Evolutionary conservation across 2,329 filamentous ascomycete species (phyloP).

Genomic region (Thielaviopsis euricoi): DNA sequence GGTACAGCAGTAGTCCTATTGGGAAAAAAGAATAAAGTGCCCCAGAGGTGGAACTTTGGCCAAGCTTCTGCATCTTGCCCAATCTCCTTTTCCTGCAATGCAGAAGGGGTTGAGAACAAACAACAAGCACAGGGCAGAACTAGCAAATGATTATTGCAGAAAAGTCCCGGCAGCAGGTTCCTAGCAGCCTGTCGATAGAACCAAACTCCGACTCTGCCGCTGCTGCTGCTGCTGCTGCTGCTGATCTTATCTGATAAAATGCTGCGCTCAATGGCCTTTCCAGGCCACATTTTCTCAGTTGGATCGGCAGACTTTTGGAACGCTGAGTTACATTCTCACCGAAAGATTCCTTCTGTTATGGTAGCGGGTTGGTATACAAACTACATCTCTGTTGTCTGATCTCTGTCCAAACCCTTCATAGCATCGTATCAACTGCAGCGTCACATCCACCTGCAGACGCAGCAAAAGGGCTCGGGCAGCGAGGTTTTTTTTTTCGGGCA

Average conservation of each 20-base stretch:
- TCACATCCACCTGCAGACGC: neutral
- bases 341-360: neutral
- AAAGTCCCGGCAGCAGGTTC: too few species aligned
- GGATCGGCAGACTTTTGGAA: neutral
- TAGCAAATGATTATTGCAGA: neutral
- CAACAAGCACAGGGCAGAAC: neutral
- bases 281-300: neutral
- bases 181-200: neutral
- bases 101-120: neutral
- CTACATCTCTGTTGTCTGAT: too few species aligned
- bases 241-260: neutral
- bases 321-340: neutral
- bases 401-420: neutral
- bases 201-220: neutral
- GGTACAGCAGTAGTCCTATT: too few species aligned
- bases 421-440: neutral
- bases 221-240: too few species aligned
- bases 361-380: too few species aligned
- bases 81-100: neutral
- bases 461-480: neutral
- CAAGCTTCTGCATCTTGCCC: neutral
- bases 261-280: neutral
- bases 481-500: neutral
- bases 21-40: too few species aligned
- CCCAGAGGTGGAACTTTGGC: neutral